phyloP scores from a whole-genome alignment of 148 eudicot genomes.

The Cornus suecica region DNA sequence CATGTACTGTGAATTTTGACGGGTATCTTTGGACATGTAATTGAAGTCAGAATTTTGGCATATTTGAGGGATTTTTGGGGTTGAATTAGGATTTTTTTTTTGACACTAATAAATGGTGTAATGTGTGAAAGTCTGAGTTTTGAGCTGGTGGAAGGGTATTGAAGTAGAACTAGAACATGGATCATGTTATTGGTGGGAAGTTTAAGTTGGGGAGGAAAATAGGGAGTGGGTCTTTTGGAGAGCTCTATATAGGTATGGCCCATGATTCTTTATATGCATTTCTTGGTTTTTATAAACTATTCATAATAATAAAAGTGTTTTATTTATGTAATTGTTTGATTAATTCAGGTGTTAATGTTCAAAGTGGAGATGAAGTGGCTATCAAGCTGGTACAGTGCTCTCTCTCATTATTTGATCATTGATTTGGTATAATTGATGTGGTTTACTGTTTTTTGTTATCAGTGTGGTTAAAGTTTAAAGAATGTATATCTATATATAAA shows the following conservation, averaged over 20 bases:
- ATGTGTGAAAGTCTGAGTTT: constrained; percentile 1
- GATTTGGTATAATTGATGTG: not conserved
- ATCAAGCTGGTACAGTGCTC: constrained; percentile 59
- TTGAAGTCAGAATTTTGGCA: not conserved
- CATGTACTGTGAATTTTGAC: not conserved
- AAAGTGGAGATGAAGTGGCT: constrained; percentile 89
- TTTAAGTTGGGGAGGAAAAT: constrained; percentile 83
- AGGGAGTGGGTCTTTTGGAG: constrained; percentile 94
- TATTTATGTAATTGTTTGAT: constrained; percentile 22
- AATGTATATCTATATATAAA: too few relatives aligned
- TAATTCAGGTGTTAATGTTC: constrained; percentile 68
- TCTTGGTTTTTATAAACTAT: not conserved
- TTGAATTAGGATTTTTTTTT: not conserved
- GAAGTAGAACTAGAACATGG: constrained; percentile 45
- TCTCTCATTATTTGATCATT: constrained; percentile 12
- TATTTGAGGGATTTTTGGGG: constrained; percentile 8
- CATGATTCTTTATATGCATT: not conserved
- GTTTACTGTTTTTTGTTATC: not conserved
- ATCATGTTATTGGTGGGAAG: constrained; percentile 70
- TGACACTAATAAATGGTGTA: not conserved
- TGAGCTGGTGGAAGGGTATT: constrained; percentile 1
- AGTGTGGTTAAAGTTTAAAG: not conserved
- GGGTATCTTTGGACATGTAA: not conserved
- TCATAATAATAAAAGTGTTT: constrained; percentile 20
- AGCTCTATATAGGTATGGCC: constrained; percentile 73